Evolutionary conservation across 2,329 filamentous ascomycete species (phyloP).

Genomic region (Tothia fuscella): DNA sequence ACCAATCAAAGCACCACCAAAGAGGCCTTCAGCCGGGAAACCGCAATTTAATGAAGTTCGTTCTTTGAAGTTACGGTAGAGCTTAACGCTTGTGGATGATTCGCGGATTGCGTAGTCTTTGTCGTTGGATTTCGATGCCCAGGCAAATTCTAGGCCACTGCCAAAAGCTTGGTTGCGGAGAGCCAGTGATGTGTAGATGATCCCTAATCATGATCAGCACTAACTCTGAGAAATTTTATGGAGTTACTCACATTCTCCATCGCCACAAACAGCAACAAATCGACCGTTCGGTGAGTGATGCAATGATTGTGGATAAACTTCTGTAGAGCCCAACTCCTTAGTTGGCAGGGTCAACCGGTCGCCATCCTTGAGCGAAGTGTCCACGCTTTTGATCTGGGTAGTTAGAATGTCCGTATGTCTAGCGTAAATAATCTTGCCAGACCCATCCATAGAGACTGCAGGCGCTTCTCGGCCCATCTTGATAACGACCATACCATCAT

Average conservation of each 20-base stretch:
- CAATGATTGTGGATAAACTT: constrained; percentile 91
- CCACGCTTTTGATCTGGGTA: background rate
- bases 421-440: constrained; percentile 93
- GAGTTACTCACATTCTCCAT: constrained; percentile 63
- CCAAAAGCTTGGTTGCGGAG: constrained; percentile 98
- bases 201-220: background rate
- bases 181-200: constrained; percentile 86
- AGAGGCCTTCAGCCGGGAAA: constrained; percentile 86
- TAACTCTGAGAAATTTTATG: background rate
- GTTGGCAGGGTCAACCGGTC: constrained; percentile 74
- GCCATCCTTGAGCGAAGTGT: constrained; percentile 55
- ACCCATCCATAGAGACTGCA: constrained; percentile 92
- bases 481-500: constrained; percentile 93
- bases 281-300: constrained; percentile 92
- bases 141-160: constrained; percentile 88
- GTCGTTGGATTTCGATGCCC: constrained; percentile 94
- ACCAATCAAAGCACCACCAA: constrained; percentile 79
- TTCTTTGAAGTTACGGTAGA: constrained; percentile 96
- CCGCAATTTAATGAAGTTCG: constrained; percentile 80
- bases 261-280: constrained; percentile 81
- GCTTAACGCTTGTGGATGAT: constrained; percentile 85
- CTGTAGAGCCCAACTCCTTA: constrained; percentile 91
- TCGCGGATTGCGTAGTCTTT: constrained; percentile 98
- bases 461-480: constrained; percentile 97
- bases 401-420: constrained; percentile 35